Evolutionary conservation across 2,329 filamentous ascomycete genomes (phyloP).

Genomic region (Fusarium domesticum): DNA sequence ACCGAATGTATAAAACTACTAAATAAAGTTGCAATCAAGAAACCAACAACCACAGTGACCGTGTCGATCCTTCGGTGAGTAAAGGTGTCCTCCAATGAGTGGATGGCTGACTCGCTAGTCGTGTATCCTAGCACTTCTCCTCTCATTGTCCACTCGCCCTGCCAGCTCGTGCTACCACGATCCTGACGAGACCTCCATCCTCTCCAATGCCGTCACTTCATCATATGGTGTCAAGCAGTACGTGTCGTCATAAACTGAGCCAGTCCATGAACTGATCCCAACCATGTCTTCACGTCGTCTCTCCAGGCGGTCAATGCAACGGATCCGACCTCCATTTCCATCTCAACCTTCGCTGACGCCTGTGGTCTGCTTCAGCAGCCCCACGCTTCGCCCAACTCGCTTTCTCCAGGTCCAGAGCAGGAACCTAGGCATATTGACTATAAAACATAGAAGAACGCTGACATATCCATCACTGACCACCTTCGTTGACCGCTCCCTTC

Average conservation of each 20-base stretch:
- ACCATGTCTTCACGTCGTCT: constrained; percentile 6
- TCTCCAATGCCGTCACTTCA: neutral
- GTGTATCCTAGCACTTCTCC: constrained; percentile 4
- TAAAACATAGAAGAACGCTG: constrained; percentile 10
- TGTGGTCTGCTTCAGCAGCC: neutral
- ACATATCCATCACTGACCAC: neutral
- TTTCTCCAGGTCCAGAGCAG: neutral
- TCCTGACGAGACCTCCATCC: neutral
- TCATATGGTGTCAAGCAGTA: neutral
- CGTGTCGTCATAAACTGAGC: neutral
- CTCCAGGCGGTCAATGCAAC: constrained; percentile 2
- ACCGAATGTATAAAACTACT: constrained; percentile 28
- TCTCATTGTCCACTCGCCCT: neutral
- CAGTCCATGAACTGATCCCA: neutral
- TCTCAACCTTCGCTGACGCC: neutral
- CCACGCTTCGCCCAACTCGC: neutral
- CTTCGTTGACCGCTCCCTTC: neutral
- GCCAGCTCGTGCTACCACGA: constrained; percentile 1
- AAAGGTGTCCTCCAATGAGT: constrained; percentile 3
- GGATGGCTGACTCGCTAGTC: constrained; percentile 7
- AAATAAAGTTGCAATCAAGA: constrained; percentile 18
- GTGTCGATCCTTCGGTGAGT: neutral
- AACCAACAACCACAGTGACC: constrained; percentile 15
- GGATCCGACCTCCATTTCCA: neutral
- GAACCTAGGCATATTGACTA: neutral